Evolutionary conservation across 1,139 yeast species (phyloP).

Genomic region (Kodamaea fungicola): DNA sequence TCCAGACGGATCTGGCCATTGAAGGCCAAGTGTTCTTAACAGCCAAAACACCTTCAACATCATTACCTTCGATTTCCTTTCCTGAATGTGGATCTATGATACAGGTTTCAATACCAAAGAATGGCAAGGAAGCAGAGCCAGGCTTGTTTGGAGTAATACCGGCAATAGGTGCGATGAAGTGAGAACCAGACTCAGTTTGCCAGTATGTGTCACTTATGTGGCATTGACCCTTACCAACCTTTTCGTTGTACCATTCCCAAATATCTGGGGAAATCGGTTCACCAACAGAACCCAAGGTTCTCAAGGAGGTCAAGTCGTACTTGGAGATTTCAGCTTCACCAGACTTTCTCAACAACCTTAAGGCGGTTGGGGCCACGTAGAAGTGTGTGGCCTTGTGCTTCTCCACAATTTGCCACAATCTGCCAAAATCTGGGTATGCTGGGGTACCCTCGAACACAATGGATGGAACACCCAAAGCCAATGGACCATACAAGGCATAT

Average conservation of each 20-base stretch:
- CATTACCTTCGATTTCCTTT: slow-evolving; percentile 77
- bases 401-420: slow-evolving; percentile 96
- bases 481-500: slow-evolving; percentile 92
- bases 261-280: slow-evolving; percentile 98
- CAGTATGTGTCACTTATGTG: slow-evolving; percentile 93
- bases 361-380: slow-evolving; percentile 97
- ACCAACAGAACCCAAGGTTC: slow-evolving; percentile 97
- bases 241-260: slow-evolving; percentile 97
- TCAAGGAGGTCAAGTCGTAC: slow-evolving; percentile 84
- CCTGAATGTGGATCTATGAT: slow-evolving; percentile 93
- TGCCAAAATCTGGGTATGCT: slow-evolving; percentile 92
- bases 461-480: slow-evolving; percentile 83
- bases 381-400: slow-evolving; percentile 93
- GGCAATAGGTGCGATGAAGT: slow-evolving; percentile 91
- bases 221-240: slow-evolving; percentile 86
- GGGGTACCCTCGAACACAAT: slow-evolving; percentile 97
- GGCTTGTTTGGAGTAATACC: slow-evolving; percentile 96
- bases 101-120: slow-evolving; percentile 88
- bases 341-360: slow-evolving; percentile 90
- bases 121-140: slow-evolving; percentile 94
- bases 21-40: slow-evolving; percentile 93
- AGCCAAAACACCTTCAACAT: slow-evolving; percentile 95
- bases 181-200: slow-evolving; percentile 99
- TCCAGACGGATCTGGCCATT: slow-evolving; percentile 95
- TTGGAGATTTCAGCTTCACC: slow-evolving; percentile 82